Conservation (phyloP, 2,329 filamentous ascomycete genomes). For the Nigrospora oryzae region DNA sequence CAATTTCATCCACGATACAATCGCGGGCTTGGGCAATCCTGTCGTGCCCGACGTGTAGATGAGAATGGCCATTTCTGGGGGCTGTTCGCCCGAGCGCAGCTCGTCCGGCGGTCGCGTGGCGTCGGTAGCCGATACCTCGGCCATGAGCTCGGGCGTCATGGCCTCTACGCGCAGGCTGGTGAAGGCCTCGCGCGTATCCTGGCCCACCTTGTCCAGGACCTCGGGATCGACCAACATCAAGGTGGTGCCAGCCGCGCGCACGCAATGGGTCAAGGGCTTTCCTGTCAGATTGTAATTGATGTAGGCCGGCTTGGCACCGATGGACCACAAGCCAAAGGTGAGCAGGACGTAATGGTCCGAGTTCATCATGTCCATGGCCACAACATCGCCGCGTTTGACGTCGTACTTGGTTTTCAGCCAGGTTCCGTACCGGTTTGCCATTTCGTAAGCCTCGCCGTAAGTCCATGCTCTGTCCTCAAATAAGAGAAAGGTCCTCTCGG, state of each 20-base stretch:
- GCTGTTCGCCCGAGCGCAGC: constrained; percentile 38
- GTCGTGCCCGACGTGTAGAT: constrained; percentile 86
- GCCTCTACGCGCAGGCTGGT: constrained; percentile 48
- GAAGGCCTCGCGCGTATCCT: constrained; percentile 46
- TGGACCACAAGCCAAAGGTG: constrained; percentile 70
- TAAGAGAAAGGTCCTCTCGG: constrained; percentile 52
- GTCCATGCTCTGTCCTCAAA: constrained; percentile 64
- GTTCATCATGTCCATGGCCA: constrained; percentile 77
- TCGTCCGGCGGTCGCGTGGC: constrained; percentile 51
- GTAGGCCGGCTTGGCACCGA: constrained; percentile 76
- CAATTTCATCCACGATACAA: constrained; percentile 65
- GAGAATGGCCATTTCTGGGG: constrained; percentile 56
- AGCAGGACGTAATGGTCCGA: constrained; percentile 70
- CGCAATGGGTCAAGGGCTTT: constrained; percentile 64
- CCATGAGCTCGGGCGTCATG: constrained; percentile 49
- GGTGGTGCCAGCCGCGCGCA: constrained; percentile 57
- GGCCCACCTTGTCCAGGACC: constrained; percentile 45
- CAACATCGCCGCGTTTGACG: constrained; percentile 63
- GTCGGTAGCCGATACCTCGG: constrained; percentile 40
- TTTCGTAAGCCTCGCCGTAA: constrained; percentile 68
- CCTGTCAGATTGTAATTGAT: constrained; percentile 80
- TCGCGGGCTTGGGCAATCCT: constrained; percentile 71
- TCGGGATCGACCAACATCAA: constrained; percentile 62
- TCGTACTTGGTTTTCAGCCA: constrained; percentile 61
- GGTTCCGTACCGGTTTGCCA: constrained; percentile 60